Conservation (phyloP, 768 basidiomycete species). For the Trametes villosa region DNA sequence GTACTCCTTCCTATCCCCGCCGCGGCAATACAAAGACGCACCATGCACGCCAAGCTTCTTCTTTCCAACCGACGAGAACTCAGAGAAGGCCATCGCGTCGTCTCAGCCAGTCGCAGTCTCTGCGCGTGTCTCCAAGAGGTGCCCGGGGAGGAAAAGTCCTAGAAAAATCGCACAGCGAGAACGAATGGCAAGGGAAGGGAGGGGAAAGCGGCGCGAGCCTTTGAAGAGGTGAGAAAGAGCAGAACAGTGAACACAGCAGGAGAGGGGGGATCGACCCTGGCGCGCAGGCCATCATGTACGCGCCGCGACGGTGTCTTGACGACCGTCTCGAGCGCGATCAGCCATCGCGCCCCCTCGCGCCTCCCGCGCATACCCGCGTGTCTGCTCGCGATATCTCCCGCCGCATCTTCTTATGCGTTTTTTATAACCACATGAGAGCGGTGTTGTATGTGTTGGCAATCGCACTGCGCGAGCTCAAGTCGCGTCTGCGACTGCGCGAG, state of each 20-base stretch:
- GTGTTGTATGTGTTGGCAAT: too few relatives aligned
- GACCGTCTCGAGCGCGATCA: slow-evolving; percentile 14
- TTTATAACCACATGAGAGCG: too few relatives aligned
- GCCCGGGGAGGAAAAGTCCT: not conserved
- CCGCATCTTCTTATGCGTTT: not conserved
- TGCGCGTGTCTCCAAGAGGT: slow-evolving; percentile 2
- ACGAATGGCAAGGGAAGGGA: slow-evolving; percentile 13
- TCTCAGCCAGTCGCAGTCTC: not conserved
- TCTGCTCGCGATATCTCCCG: not conserved
- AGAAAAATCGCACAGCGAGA: slow-evolving; percentile 23
- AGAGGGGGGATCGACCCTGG: not conserved
- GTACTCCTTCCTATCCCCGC: not conserved
- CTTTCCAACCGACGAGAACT: slow-evolving; percentile 31
- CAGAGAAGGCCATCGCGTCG: slow-evolving; percentile 10
- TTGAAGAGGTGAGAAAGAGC: not conserved
- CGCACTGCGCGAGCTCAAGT: too few relatives aligned
- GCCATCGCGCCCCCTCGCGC: slow-evolving; percentile 8
- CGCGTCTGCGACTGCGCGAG: too few relatives aligned
- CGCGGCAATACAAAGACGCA: slow-evolving; percentile 16
- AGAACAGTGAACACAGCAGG: slow-evolving; percentile 15
- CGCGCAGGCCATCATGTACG: not conserved
- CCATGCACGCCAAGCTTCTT: slow-evolving; percentile 37
- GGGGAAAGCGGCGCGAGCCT: not conserved
- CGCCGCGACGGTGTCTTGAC: slow-evolving; percentile 20
- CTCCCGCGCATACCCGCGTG: not conserved